Base-by-base conservation (phyloP, 805 yeast species). In the Metschnikowia rubicola region DNA sequence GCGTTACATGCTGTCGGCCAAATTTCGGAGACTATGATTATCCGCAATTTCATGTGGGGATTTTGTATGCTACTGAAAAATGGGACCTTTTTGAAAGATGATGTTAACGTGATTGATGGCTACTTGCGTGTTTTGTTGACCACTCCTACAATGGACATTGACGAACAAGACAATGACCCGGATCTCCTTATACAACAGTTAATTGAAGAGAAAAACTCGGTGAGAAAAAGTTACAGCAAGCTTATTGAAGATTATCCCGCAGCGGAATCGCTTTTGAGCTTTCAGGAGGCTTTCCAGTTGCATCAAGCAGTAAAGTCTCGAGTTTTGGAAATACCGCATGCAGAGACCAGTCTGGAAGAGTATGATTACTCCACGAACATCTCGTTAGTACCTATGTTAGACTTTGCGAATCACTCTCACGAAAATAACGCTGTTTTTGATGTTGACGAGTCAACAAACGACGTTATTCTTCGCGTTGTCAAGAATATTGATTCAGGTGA, bases 371-470 rank as follows among this genome's bases (percentile, higher is more conserved):
- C 61, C 4, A 77, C 77, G 5, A 75, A 78, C 41, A 71, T 81
- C 0, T 76, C 87, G 0, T 60, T 85, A 45, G 87, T 84, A 0
- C 90, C 92, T 1, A 50, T 82, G 1, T 55, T 85, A 30, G 92
- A 85, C 61, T 85, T 79, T 70, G 86, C 77, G 6, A 85, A 85
- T 59, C 92, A 85, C 59, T 64, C 67, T 37, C 69, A 68, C 47
- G 37, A 42, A 1, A 35, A 55, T 28, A 65, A 68, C 39, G 78
- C 86, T 0, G 73, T 68, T 53, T 85, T 83, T 63, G 92, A 82
- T 56, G 68, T 79, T n/a, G 85, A 80, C 60, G 62, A 71, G 8
- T 30, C 39, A 0, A 71, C 64, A 4, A 57, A 65, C 4, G 83
- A 79, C 41, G 64, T 80, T 4, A 30, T 80, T 0, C 62, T 81